Conservation (phyloP, 108 stramenopile species). For the Cafeteria roenbergensis region DNA sequence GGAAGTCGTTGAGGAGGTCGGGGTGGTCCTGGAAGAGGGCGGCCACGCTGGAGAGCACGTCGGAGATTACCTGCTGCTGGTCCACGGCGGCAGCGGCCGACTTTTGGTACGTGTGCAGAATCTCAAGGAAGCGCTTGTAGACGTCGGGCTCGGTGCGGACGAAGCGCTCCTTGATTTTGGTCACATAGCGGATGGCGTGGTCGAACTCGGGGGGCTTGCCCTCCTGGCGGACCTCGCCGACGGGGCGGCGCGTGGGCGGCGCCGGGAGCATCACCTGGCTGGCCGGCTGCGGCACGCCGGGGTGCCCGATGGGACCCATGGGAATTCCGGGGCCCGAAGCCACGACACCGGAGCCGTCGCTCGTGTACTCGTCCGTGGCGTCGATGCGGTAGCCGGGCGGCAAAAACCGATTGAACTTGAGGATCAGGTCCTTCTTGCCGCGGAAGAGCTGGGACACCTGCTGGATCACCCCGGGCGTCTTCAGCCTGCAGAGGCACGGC, state of each 20-base stretch:
- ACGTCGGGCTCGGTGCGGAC: conserved; percentile 75
- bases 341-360: conserved; percentile 40
- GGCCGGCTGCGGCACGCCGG: not conserved
- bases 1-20: conserved; percentile 91
- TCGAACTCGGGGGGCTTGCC: conserved; percentile 75
- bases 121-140: conserved; percentile 91
- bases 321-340: not conserved
- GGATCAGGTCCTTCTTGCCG: conserved; percentile 81
- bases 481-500: conserved; percentile 47
- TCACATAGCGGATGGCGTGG: conserved; percentile 94
- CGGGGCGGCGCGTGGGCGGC: not conserved
- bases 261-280: not conserved
- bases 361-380: conserved; percentile 41
- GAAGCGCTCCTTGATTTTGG: conserved; percentile 61
- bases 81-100: no score
- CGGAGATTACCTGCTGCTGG: conserved; percentile 94
- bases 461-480: conserved; percentile 93
- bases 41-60: conserved; percentile 85
- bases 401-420: conserved; percentile 97
- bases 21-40: conserved; percentile 89
- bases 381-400: conserved; percentile 98
- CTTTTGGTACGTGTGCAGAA: conserved; percentile 94
- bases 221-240: not conserved
- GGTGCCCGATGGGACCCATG: conserved; percentile 1
- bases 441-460: conserved; percentile 84